These are phyloP conservation scores for Rhizophagus sp. DNA, from an alignment of 192 early-diverging fungal species.

Conservation along the genomic window DNA sequence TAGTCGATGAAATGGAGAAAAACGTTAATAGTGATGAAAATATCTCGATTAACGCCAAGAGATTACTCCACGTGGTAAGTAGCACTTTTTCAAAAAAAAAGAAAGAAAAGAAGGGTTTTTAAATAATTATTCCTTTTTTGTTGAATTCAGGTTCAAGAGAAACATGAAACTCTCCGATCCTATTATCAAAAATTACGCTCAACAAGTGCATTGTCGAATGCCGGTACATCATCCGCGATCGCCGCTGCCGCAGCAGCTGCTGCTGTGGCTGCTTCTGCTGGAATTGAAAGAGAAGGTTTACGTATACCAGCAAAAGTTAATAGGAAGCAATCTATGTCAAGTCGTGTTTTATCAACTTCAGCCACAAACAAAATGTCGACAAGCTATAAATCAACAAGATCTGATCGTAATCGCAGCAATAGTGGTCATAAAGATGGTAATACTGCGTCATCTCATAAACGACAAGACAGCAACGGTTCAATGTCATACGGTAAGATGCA, in stretches of 20 bases:
- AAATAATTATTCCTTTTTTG: not conserved
- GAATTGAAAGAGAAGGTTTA: conserved; percentile 9
- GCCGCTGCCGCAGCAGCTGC: not conserved
- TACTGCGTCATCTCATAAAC: conserved; percentile 28
- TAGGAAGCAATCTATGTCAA: conserved; percentile 26
- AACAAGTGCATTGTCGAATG: conserved; percentile 23
- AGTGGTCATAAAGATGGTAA: not conserved
- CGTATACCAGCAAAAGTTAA: conserved; percentile 20
- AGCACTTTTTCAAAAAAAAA: not conserved
- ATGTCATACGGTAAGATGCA: conserved; percentile 10
- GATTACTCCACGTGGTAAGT: conserved; percentile 42
- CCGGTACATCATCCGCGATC: not conserved
- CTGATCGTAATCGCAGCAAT: not conserved
- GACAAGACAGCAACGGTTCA: conserved; percentile 45
- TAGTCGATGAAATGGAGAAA: conserved; percentile 31
- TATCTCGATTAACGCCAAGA: conserved; percentile 41
- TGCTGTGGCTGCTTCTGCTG: not conserved
- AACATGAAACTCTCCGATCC: conserved; percentile 21
- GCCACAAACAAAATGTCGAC: conserved; percentile 6
- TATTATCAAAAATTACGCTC: conserved; percentile 29
- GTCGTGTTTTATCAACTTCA: conserved; percentile 24
- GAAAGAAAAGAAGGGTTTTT: not conserved
- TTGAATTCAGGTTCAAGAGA: conserved; percentile 27
- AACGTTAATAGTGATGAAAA: conserved; percentile 35
- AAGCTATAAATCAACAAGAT: conserved; percentile 1